Evolutionary conservation across 2,329 filamentous ascomycete genomes (phyloP).

Genomic region (Colletotrichum sp.): DNA sequence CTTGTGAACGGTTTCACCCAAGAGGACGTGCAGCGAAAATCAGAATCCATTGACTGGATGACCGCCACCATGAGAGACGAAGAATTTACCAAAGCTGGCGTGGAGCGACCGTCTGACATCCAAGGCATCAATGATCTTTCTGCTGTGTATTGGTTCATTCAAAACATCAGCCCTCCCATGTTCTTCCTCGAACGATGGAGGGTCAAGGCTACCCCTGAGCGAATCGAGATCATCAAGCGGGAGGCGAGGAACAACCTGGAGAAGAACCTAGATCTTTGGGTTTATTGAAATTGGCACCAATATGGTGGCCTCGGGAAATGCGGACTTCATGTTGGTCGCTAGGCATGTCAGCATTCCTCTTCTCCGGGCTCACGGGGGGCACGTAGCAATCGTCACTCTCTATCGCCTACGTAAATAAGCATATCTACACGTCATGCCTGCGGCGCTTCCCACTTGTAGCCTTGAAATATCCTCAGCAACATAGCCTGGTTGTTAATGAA

Average conservation of each 20-base stretch:
- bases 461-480: not conserved
- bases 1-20: not conserved
- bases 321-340: accelerated
- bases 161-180: not conserved
- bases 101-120: not conserved
- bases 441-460: not conserved
- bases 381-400: not conserved
- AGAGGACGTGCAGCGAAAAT: not conserved
- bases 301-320: accelerated
- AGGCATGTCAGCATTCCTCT: not conserved
- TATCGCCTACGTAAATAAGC: not conserved
- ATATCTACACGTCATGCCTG: not conserved
- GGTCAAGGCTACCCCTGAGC: not conserved
- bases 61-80: not conserved
- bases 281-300: accelerated
- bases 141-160: not conserved
- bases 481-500: not conserved
- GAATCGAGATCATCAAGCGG: not conserved
- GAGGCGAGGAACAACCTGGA: not conserved
- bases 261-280: not conserved
- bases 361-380: accelerated
- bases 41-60: not conserved
- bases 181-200: not conserved
- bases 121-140: not conserved
- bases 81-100: not conserved